Evolutionary conservation across 495 filamentous ascomycete genomes (phyloP).

Genomic region (Trichoderma orchidacearum): DNA sequence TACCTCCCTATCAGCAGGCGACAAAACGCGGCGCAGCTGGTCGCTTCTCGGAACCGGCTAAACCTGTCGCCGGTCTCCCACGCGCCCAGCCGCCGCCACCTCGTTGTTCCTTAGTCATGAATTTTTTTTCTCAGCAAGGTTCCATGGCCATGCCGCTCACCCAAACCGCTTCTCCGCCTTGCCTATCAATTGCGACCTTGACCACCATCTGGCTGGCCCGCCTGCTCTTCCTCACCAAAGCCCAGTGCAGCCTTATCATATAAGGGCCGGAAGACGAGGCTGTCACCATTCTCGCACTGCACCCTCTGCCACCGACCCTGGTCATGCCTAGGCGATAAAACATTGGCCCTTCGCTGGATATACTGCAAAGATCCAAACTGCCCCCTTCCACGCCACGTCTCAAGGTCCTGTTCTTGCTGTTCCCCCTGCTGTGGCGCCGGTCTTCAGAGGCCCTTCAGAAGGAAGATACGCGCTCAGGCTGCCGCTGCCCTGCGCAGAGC

Average conservation of each 20-base stretch:
- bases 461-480: background rate
- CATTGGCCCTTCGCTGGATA: too few species aligned
- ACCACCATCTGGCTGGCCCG: background rate
- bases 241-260: background rate
- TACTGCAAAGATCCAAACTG: background rate
- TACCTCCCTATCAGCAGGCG: too few species aligned
- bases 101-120: background rate
- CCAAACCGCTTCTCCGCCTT: background rate
- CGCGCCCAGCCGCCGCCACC: background rate
- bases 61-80: background rate
- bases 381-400: background rate
- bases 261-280: background rate
- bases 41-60: background rate
- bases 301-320: background rate
- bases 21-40: too few species aligned
- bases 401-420: background rate
- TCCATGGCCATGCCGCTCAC: background rate
- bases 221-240: background rate
- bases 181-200: background rate
- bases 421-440: background rate
- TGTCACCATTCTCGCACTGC: background rate
- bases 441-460: background rate
- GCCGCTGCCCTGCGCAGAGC: background rate
- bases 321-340: background rate
- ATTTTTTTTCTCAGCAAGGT: background rate